Percentiles rank a stretch among this genome's conserved stretches.
These are phyloP conservation scores for Boletus sp. DNA, from an alignment of 1,284 basidiomycete species.

Conservation along the genomic window DNA sequence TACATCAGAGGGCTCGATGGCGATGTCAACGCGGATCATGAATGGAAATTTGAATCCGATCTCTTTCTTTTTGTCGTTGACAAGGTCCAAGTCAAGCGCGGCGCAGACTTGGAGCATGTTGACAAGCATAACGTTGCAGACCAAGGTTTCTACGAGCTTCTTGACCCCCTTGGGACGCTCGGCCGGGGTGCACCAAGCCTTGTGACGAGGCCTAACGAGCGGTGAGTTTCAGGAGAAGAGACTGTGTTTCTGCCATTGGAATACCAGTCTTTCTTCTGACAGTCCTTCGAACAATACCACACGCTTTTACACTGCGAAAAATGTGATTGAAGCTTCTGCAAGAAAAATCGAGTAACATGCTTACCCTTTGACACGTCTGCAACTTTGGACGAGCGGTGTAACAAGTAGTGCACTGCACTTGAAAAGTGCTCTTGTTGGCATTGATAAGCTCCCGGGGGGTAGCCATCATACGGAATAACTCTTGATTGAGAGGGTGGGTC, in stretches of 20 bases:
- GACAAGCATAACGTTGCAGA: conserved; percentile 15
- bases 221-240: neutral
- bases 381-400: conserved; percentile 7
- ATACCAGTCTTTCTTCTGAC: conserved; percentile 22
- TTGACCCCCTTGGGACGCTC: conserved; percentile 23
- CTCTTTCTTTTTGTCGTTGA: conserved; percentile 10
- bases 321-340: conserved; percentile 26
- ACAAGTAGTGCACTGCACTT: conserved; percentile 19
- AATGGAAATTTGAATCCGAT: conserved; percentile 22
- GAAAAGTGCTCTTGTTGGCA: conserved; percentile 4
- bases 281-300: conserved; percentile 31
- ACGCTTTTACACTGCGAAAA: conserved; percentile 25
- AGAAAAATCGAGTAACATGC: neutral
- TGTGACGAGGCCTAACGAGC: conserved; percentile 24
- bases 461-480: neutral
- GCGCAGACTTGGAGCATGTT: conserved; percentile 20
- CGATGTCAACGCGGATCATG: conserved; percentile 25
- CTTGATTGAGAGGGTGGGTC: neutral
- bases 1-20: conserved; percentile 24
- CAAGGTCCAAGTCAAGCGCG: conserved; percentile 20
- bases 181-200: conserved; percentile 14
- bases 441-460: conserved; percentile 12
- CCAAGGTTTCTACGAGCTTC: conserved; percentile 23
- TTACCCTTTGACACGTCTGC: conserved; percentile 14
- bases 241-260: neutral